phyloP scores from a whole-genome alignment of 2,329 filamentous ascomycete species.

The Cercospora citrullina region DNA sequence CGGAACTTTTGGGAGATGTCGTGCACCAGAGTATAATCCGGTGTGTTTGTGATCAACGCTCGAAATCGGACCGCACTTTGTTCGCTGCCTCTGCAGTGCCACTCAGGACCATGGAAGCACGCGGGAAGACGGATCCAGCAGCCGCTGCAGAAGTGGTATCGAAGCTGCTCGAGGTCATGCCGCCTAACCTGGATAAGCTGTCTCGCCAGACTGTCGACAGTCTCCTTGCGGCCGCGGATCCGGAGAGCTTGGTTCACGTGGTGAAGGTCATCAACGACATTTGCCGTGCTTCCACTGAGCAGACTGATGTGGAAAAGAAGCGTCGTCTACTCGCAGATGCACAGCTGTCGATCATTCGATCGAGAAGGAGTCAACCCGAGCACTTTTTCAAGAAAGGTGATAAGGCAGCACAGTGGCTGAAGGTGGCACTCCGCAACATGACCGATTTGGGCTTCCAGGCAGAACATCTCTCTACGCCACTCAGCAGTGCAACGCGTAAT shows the following conservation, averaged over 20 bases:
- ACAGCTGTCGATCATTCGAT: slow-evolving; percentile 51
- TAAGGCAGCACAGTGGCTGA: slow-evolving; percentile 34
- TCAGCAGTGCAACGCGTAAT: slow-evolving; percentile 51
- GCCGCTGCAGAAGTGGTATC: slow-evolving; percentile 63
- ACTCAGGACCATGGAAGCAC: slow-evolving; percentile 67
- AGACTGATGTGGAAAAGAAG: slow-evolving; percentile 47
- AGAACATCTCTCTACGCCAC: slow-evolving; percentile 33
- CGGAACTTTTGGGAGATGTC: slow-evolving; percentile 56
- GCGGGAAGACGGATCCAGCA: slow-evolving; percentile 61
- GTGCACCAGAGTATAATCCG: slow-evolving; percentile 83
- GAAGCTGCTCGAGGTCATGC: slow-evolving; percentile 69
- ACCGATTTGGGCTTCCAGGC: slow-evolving; percentile 27
- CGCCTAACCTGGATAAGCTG: slow-evolving; percentile 78
- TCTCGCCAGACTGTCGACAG: slow-evolving; percentile 82
- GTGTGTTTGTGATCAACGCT: slow-evolving; percentile 79
- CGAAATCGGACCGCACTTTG: slow-evolving; percentile 73
- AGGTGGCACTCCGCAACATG: slow-evolving; percentile 30
- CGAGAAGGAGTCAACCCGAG: slow-evolving; percentile 36
- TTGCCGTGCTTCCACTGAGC: slow-evolving; percentile 52
- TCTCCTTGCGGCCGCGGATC: slow-evolving; percentile 62
- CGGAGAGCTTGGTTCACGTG: slow-evolving; percentile 53
- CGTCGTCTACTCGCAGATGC: slow-evolving; percentile 56
- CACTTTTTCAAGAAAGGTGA: slow-evolving; percentile 33
- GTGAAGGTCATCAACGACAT: slow-evolving; percentile 51
- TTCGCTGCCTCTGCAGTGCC: slow-evolving; percentile 76